Conservation (phyloP, 2,329 filamentous ascomycete species). For the Colletotrichum aenigma region DNA sequence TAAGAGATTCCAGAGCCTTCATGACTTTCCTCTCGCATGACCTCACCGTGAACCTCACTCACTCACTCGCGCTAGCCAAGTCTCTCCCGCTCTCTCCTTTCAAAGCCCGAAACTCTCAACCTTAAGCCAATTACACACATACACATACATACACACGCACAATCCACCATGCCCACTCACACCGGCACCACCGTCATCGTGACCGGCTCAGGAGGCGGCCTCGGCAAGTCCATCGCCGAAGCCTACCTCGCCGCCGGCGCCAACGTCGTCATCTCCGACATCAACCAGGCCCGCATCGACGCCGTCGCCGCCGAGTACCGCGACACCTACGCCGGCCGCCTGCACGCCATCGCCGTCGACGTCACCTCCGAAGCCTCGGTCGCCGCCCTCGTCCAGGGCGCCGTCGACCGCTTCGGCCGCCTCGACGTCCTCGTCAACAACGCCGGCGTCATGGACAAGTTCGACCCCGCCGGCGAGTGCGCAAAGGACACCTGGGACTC, state of each 20-base stretch:
- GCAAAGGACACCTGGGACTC: constrained; percentile 55
- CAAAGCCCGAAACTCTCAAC: not conserved
- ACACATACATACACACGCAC: not conserved
- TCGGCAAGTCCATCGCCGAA: constrained; percentile 34
- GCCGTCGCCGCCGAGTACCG: constrained; percentile 4
- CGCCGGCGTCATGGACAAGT: constrained; percentile 61
- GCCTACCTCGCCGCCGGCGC: constrained; percentile 33
- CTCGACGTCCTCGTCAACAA: constrained; percentile 63
- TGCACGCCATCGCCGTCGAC: constrained; percentile 11
- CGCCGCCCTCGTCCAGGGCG: not conserved
- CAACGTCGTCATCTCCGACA: constrained; percentile 37
- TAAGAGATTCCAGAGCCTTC: not conserved
- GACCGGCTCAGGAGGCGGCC: constrained; percentile 35
- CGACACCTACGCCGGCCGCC: constrained; percentile 13
- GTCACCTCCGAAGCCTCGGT: constrained; percentile 14
- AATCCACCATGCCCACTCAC: not conserved
- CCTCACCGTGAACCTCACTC: not conserved
- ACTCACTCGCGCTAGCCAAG: not conserved
- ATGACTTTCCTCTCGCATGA: not conserved
- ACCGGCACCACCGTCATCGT: constrained; percentile 32
- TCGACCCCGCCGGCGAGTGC: constrained; percentile 55
- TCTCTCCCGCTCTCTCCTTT: not conserved
- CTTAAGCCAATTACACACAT: not conserved
- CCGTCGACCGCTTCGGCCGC: constrained; percentile 20
- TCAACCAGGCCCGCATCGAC: constrained; percentile 23